Evolutionary conservation across 2,329 filamentous ascomycete species (phyloP).

Genomic region (Cytospora chrysosperma): DNA sequence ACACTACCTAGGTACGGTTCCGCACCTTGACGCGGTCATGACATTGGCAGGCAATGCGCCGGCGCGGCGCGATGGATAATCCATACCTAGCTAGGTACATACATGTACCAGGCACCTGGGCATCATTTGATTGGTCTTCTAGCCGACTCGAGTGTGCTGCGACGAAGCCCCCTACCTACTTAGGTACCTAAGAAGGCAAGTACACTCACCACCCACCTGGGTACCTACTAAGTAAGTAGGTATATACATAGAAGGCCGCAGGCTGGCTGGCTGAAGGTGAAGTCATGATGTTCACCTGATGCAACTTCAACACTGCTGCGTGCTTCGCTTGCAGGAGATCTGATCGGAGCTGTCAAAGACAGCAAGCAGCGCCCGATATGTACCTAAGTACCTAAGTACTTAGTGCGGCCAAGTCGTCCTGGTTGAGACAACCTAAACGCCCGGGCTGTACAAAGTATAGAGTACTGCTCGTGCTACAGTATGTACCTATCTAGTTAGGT

Average conservation of each 20-base stretch:
- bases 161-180: no score
- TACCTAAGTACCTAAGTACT: background rate
- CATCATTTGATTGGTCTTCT: background rate
- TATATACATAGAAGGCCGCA: no score
- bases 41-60: slow-evolving; percentile 2
- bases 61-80: slow-evolving; percentile 6
- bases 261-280: background rate
- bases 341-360: slow-evolving; percentile 16
- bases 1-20: background rate
- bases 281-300: background rate
- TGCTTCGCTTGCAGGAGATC: slow-evolving; percentile 10
- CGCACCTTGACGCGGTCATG: background rate
- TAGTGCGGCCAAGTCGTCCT: no score
- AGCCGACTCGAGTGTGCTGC: background rate
- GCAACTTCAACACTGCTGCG: background rate
- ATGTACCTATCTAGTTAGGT: background rate
- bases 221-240: no score
- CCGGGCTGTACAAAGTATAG: background rate
- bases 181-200: no score
- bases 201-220: no score
- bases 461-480: no score
- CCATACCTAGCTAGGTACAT: slow-evolving; percentile 9
- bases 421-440: no score
- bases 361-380: slow-evolving; percentile 13
- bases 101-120: no score